phyloP scores from a whole-genome alignment of 1,284 basidiomycete species.

The Salmacisia buchloeana region DNA sequence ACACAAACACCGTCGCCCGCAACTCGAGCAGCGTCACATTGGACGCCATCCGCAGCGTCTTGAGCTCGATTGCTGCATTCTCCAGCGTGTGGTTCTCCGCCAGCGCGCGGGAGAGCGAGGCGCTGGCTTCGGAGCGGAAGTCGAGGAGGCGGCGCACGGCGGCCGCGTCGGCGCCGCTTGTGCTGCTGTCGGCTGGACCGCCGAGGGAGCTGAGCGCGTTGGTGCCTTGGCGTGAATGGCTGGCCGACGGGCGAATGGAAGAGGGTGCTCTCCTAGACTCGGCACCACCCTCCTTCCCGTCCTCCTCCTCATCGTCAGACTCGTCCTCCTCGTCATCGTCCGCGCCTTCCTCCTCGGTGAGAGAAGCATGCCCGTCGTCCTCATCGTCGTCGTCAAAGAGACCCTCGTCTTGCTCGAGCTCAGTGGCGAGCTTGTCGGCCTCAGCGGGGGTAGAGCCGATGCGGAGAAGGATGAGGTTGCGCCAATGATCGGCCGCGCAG shows the following conservation, averaged over 20 bases:
- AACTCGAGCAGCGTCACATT: slow-evolving; percentile 76
- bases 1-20: slow-evolving; percentile 65
- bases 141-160: slow-evolving; percentile 54
- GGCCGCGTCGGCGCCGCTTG: slow-evolving; percentile 23
- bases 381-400: slow-evolving; percentile 1
- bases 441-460: not conserved
- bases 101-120: slow-evolving; percentile 80
- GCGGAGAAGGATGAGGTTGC: not conserved
- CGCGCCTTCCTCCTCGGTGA: slow-evolving; percentile 3
- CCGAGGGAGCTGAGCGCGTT: slow-evolving; percentile 26
- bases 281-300: slow-evolving; percentile 22
- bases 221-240: slow-evolving; percentile 22
- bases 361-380: not conserved
- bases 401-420: not conserved
- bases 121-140: slow-evolving; percentile 69
- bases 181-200: not conserved
- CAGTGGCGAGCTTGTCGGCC: not conserved
- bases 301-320: slow-evolving; percentile 25
- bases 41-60: slow-evolving; percentile 86
- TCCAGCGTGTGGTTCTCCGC: slow-evolving; percentile 83
- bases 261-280: slow-evolving; percentile 6
- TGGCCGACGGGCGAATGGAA: slow-evolving; percentile 27
- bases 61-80: slow-evolving; percentile 84
- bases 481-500: not conserved
- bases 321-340: slow-evolving; percentile 12